These are phyloP conservation scores for Thermothielavioides terrestris DNA, from an alignment of 495 filamentous ascomycete genomes.

Conservation along the genomic window DNA sequence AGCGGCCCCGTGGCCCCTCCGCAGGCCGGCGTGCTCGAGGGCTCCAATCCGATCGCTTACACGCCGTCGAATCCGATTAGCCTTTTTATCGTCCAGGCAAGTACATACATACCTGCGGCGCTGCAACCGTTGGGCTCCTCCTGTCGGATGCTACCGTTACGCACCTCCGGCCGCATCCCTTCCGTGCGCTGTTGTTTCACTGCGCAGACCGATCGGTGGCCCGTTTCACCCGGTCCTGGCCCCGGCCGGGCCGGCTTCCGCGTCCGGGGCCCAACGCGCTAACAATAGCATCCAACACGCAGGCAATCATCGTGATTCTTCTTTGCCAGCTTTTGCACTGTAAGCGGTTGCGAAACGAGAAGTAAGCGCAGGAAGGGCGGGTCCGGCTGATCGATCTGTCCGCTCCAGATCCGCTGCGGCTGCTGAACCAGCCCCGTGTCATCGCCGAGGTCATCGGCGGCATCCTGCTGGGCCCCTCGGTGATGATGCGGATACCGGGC, in stretches of 20 bases:
- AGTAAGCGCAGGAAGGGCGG: no score
- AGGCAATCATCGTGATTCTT: slow-evolving; percentile 85
- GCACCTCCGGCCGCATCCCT: no score
- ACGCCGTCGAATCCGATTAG: slow-evolving; percentile 77
- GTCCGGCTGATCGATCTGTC: slow-evolving; percentile 4
- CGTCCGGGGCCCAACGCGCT: slow-evolving; percentile 1
- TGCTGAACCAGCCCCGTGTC: slow-evolving; percentile 80
- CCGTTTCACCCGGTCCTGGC: not conserved
- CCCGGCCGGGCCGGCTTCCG: slow-evolving; percentile 1
- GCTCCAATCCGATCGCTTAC: slow-evolving; percentile 62
- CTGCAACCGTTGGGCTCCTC: no score
- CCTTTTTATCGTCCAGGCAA: slow-evolving; percentile 89
- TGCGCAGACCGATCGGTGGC: not conserved
- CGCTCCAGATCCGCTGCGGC: slow-evolving; percentile 56
- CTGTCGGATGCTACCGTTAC: no score
- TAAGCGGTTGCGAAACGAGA: slow-evolving; percentile 6
- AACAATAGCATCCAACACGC: slow-evolving; percentile 20
- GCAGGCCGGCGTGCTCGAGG: slow-evolving; percentile 34
- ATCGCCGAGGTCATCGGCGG: slow-evolving; percentile 95
- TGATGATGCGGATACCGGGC: slow-evolving; percentile 74
- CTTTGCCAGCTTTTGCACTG: slow-evolving; percentile 69
- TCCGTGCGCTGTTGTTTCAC: slow-evolving; percentile 5
- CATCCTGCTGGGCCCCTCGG: slow-evolving; percentile 80
- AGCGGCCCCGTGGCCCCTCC: slow-evolving; percentile 15
- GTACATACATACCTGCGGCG: slow-evolving; percentile 8